Evolutionary conservation across 2,329 filamentous ascomycete genomes (phyloP).

Genomic region (Dactylella cylindrospora): DNA sequence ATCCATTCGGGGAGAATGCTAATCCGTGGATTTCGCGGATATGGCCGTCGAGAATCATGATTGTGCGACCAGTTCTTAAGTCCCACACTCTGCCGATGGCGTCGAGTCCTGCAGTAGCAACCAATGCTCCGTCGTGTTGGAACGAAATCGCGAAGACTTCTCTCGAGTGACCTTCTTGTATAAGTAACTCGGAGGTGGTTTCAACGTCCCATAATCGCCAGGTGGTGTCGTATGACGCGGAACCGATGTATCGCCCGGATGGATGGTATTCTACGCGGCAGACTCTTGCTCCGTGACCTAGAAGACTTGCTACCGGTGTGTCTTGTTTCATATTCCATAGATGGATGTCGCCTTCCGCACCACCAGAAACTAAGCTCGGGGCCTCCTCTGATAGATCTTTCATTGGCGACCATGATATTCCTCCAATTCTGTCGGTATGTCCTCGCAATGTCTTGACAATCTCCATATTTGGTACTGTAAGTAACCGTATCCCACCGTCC

Average conservation of each 20-base stretch:
- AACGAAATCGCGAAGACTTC: conserved; percentile 90
- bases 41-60: conserved; percentile 92
- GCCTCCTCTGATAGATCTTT: conserved; percentile 70
- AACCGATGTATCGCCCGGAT: conserved; percentile 83
- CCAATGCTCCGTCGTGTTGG: conserved; percentile 83
- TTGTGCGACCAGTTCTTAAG: conserved; percentile 82
- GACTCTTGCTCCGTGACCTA: conserved; percentile 82
- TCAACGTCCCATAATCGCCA: conserved; percentile 96
- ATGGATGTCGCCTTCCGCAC: conserved; percentile 81
- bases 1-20: conserved; percentile 88
- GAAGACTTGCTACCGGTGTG: conserved; percentile 76
- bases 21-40: conserved; percentile 91
- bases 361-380: conserved; percentile 86
- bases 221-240: conserved; percentile 91
- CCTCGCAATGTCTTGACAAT: conserved; percentile 75
- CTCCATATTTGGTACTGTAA: conserved; percentile 79
- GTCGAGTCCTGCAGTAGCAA: conserved; percentile 90
- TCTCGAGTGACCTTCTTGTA: conserved; percentile 92
- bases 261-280: conserved; percentile 94
- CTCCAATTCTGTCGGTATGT: conserved; percentile 85
- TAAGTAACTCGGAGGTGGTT: conserved; percentile 76
- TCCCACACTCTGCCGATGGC: conserved; percentile 97
- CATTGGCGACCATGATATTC: conserved; percentile 84
- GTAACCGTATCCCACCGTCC: conserved; percentile 82
- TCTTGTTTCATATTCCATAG: conserved; percentile 88